phyloP scores from a whole-genome alignment of 371 early-diverging fungal species.

The Antonospora locustae region DNA sequence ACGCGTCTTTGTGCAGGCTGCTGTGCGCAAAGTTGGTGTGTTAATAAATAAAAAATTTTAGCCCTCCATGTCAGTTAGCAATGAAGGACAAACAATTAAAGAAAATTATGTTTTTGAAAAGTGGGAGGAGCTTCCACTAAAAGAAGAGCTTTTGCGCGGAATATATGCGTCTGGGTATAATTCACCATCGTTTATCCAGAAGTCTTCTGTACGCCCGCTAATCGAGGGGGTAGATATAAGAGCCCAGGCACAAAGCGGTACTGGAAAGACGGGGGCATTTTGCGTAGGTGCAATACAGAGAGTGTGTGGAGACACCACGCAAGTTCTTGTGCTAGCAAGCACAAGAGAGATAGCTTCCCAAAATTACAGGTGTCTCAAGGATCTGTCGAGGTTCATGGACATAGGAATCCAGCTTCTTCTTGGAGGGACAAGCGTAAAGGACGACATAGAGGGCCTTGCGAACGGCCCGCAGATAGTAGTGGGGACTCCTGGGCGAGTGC shows the following conservation, averaged over 20 bases:
- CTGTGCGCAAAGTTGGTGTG: slow-evolving; percentile 18
- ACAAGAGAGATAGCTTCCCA: slow-evolving; percentile 97
- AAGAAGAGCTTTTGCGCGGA: slow-evolving; percentile 49
- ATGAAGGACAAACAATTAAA: too few species aligned
- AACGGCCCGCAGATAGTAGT: slow-evolving; percentile 75
- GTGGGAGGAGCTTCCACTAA: slow-evolving; percentile 41
- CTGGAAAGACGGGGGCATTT: slow-evolving; percentile 99
- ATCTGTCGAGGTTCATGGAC: slow-evolving; percentile 76
- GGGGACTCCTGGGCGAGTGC: slow-evolving; percentile 96
- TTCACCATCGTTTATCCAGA: slow-evolving; percentile 54
- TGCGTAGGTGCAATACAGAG: slow-evolving; percentile 82
- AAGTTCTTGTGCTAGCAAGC: slow-evolving; percentile 85
- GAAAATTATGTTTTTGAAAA: too few species aligned
- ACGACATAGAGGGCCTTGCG: slow-evolving; percentile 72
- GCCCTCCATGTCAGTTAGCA: slow-evolving; percentile 26
- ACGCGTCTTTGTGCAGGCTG: slow-evolving; percentile 17
- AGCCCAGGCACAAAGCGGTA: slow-evolving; percentile 62
- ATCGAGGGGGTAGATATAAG: slow-evolving; percentile 50
- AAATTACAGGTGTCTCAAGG: slow-evolving; percentile 74
- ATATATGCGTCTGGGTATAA: slow-evolving; percentile 53
- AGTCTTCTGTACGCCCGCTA: slow-evolving; percentile 52
- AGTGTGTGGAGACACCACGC: slow-evolving; percentile 66
- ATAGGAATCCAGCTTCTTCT: slow-evolving; percentile 83
- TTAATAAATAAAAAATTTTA: slow-evolving; percentile 14
- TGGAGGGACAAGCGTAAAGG: slow-evolving; percentile 78